Evolutionary conservation across 2,329 filamentous ascomycete species (phyloP), one percentile per base, ranked within the genome.

Genomic region (Stylonectria norvegica): DNA sequence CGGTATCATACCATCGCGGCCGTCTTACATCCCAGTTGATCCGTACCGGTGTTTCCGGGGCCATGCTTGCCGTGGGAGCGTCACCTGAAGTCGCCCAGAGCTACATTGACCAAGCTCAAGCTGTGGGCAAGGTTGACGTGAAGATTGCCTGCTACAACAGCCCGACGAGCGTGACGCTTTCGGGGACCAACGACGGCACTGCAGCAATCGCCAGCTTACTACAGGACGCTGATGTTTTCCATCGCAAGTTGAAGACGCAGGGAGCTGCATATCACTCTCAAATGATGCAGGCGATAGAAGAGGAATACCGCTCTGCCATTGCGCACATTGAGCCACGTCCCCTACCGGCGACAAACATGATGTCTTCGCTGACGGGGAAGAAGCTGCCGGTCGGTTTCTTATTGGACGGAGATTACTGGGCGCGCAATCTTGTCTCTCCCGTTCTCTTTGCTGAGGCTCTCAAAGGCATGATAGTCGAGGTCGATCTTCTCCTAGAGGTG

Each of bases 401-500:
- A 20, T 17, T 43, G 12, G 29, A 35, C 20, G 40, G 29, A 14
- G 36, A 43, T 11, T 43, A 43, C 36, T 43, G 41, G 36, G 32
- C 32, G 5, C 35, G 32, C 17, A 43, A 43, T 15, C 22, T 43
- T 12, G 15, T 36, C 23, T 36, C 32, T 12, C 41, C 36, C 11
- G 41, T 43, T 5, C 38, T 31, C 14, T 43, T 43, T 28, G 36
- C 35, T 7, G 32, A 33, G 19, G 41, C 41, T 12, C 32, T 43
- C 8, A 30, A 20, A 27, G 28, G 36, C 7, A 39, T 29, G 41
- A 39, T 14, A 23, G 29, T 18, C 15, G 34, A 35, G 14, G 15
- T 43, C 3, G 41, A 43, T 22, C 20, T 25, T 4, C 16, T 43
- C 15, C 12, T 43, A 12, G 72, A 76, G 50, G 50, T 75, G 5